Evolutionary conservation across 73 alveolate genomes (phyloP).

Genomic region (Paramecium sexaurelia): DNA sequence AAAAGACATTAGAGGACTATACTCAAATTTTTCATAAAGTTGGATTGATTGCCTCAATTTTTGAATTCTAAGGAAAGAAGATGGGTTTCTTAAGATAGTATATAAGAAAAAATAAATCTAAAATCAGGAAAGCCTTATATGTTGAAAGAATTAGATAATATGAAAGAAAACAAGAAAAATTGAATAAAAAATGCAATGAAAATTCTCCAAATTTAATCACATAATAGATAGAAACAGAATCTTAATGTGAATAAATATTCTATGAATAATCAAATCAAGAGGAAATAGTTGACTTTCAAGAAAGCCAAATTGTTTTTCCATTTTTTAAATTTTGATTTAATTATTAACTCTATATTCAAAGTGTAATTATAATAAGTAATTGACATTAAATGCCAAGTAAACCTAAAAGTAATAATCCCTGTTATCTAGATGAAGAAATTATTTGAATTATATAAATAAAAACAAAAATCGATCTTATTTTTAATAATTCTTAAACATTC

Average conservation of each 20-base stretch:
- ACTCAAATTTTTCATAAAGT: constrained; percentile 32
- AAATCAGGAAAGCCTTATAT: background rate
- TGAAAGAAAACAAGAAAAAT: background rate
- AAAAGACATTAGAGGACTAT: constrained; percentile 49
- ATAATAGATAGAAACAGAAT: background rate
- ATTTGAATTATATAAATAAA: background rate
- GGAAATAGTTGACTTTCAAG: background rate
- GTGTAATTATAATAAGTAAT: background rate
- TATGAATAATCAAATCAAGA: background rate
- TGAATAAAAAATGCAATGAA: background rate
- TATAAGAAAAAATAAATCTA: constrained; percentile 18
- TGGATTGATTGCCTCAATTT: background rate
- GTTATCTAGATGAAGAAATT: background rate
- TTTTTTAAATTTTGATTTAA: background rate
- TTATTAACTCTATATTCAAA: background rate
- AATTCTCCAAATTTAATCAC: background rate
- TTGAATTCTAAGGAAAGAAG: background rate
- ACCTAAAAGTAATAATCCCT: background rate
- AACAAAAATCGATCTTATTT: no score
- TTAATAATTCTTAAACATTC: no score
- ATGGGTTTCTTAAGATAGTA: constrained; percentile 9
- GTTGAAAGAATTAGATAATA: background rate
- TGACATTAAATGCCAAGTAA: background rate
- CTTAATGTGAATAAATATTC: background rate
- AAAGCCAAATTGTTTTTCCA: background rate